A percentile compares a stretch with the other conserved stretches of the same genome.
These are phyloP conservation scores for Endocladia muricata DNA, from an alignment of 31 red algal species.

Conservation along the genomic window DNA sequence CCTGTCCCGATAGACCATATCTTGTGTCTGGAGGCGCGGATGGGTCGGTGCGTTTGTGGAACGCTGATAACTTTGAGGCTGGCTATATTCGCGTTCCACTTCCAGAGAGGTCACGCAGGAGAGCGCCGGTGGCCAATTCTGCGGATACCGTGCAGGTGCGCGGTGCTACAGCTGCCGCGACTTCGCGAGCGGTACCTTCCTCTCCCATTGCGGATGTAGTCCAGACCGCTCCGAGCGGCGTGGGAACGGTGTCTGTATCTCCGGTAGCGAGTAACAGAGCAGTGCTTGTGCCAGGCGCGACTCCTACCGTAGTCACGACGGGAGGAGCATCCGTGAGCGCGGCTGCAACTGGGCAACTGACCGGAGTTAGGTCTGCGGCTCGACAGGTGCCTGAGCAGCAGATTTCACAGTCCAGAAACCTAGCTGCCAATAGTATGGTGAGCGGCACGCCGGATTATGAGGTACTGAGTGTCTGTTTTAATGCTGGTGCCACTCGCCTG, in stretches of 20 bases:
- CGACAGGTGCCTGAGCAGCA: neutral
- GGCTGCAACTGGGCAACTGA: neutral
- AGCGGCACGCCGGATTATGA: slow-evolving; percentile 44
- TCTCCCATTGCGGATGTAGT: slow-evolving; percentile 4
- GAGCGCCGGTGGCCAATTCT: neutral
- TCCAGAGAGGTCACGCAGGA: slow-evolving; percentile 17
- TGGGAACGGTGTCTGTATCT: neutral
- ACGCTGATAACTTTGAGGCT: slow-evolving; percentile 51
- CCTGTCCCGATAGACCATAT: slow-evolving; percentile 76
- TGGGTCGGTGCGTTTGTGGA: slow-evolving; percentile 71
- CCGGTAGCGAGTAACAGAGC: neutral
- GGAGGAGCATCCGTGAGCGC: neutral
- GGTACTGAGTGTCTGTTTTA: slow-evolving; percentile 72
- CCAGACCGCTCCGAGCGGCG: neutral
- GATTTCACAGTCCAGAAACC: too few species aligned
- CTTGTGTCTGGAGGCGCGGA: slow-evolving; percentile 79
- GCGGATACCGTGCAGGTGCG: slow-evolving; percentile 15
- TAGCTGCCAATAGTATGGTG: slow-evolving; percentile 54
- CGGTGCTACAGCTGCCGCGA: slow-evolving; percentile 8
- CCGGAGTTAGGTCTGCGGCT: neutral
- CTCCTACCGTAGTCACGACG: neutral
- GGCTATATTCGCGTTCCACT: slow-evolving; percentile 61
- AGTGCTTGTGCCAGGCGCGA: neutral
- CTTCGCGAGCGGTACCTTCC: neutral
- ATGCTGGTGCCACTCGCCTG: slow-evolving; percentile 74